These are phyloP conservation scores for Cladosporium sp. DNA, from an alignment of 2,329 filamentous ascomycete genomes.

Conservation along the genomic window DNA sequence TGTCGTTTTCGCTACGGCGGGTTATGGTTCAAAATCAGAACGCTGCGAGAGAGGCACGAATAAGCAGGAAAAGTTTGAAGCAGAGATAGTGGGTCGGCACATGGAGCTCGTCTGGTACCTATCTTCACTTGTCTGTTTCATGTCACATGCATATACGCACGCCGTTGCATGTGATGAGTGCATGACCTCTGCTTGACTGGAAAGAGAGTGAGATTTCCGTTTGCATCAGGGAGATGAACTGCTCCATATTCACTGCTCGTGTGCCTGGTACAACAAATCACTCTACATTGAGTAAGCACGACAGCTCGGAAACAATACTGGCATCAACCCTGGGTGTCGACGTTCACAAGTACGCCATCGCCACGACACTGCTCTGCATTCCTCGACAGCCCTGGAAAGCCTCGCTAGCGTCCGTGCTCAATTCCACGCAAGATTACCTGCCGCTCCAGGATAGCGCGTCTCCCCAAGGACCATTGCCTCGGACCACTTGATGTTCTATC, in stretches of 20 bases:
- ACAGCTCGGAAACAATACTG: background rate
- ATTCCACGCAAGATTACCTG: conserved; percentile 20
- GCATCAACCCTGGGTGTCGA: background rate
- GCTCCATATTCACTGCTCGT: too few relatives aligned
- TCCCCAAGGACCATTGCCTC: conserved; percentile 1
- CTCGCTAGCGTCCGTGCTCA: conserved; percentile 13
- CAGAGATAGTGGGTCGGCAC: background rate
- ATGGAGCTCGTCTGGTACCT: background rate
- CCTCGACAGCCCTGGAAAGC: conserved; percentile 8
- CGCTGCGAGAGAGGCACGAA: too few relatives aligned
- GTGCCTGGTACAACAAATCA: too few relatives aligned
- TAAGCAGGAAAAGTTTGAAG: too few relatives aligned
- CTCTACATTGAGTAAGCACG: background rate
- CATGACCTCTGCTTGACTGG: background rate
- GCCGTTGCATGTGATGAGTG: background rate
- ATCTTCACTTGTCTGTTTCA: background rate
- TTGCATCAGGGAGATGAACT: background rate
- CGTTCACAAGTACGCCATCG: conserved; percentile 4
- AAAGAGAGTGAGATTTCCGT: background rate
- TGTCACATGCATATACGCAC: background rate
- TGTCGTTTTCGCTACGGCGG: too few relatives aligned
- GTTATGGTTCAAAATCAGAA: too few relatives aligned
- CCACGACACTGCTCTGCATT: conserved; percentile 15
- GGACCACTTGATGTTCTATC: background rate
- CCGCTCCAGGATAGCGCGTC: conserved; percentile 21